Conservation (phyloP, 257 asterid genomes). For the Solanum appendiculatum region DNA sequence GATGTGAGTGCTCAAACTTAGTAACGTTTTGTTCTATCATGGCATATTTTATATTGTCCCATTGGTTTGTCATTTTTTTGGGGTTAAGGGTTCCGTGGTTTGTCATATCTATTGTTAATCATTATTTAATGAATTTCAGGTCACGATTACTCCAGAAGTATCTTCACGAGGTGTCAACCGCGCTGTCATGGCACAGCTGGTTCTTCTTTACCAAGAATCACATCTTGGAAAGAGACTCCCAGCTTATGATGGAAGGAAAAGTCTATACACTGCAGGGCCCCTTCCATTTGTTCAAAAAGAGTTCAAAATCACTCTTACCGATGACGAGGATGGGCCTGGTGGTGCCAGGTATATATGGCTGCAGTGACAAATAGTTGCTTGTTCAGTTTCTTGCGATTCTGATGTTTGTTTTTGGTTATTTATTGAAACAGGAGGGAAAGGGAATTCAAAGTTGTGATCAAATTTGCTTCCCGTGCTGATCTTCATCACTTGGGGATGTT, state of each 20-base stretch:
- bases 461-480: constrained; percentile 89
- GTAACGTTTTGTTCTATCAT: not conserved
- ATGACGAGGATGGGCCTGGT: constrained; percentile 78
- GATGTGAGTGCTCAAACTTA: constrained; percentile 43
- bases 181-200: constrained; percentile 81
- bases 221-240: constrained; percentile 86
- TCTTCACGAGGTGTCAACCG: constrained; percentile 81
- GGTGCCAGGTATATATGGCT: constrained; percentile 30
- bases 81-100: not conserved
- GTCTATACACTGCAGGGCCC: constrained; percentile 92
- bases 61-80: not conserved
- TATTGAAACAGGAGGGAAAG: constrained; percentile 58
- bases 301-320: constrained; percentile 54
- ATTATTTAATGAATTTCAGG: constrained; percentile 25
- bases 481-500: constrained; percentile 91
- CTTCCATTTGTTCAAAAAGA: constrained; percentile 68
- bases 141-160: constrained; percentile 73
- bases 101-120: not conserved
- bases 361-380: not conserved
- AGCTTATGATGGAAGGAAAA: constrained; percentile 97
- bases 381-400: not conserved
- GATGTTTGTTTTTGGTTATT: not conserved
- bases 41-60: not conserved
- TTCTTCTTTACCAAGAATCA: constrained; percentile 54
- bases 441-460: constrained; percentile 75